Evolutionary conservation across 2,329 filamentous ascomycete genomes (phyloP).

Genomic region (Lachnellula subtilissima): DNA sequence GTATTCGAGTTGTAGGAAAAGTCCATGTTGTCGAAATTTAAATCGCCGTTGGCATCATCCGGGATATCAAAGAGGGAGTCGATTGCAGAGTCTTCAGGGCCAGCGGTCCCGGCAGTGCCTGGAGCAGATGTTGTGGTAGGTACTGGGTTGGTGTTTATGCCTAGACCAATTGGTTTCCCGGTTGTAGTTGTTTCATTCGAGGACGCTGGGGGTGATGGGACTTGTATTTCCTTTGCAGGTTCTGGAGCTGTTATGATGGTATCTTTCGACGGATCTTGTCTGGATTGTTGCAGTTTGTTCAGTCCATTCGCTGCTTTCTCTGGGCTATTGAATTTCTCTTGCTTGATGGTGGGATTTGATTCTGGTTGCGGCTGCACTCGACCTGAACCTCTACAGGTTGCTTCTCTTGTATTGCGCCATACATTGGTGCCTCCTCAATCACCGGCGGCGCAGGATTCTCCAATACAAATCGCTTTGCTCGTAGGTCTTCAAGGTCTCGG

Average conservation of each 20-base stretch:
- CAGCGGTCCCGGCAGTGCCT: slow-evolving; percentile 9
- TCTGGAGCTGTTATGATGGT: background rate
- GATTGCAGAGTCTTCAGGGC: slow-evolving; percentile 20
- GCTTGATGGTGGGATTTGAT: slow-evolving; percentile 16
- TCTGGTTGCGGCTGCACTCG: background rate
- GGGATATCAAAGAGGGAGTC: slow-evolving; percentile 28
- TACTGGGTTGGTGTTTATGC: slow-evolving; percentile 21
- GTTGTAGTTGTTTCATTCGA: slow-evolving; percentile 9
- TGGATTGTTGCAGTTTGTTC: slow-evolving; percentile 1
- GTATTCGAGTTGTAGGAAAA: slow-evolving; percentile 19
- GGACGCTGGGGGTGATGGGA: slow-evolving; percentile 21
- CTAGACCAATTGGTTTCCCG: slow-evolving; percentile 20
- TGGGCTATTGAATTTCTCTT: slow-evolving; percentile 16
- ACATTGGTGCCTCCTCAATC: slow-evolving; percentile 5
- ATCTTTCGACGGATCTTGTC: slow-evolving; percentile 16
- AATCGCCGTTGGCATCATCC: slow-evolving; percentile 15
- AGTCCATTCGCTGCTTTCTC: slow-evolving; percentile 5
- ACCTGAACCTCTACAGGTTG: background rate
- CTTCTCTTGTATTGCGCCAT: slow-evolving; percentile 23
- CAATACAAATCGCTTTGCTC: slow-evolving; percentile 25
- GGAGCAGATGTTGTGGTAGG: slow-evolving; percentile 9
- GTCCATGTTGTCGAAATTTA: slow-evolving; percentile 28
- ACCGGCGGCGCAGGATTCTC: slow-evolving; percentile 24
- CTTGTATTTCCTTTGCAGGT: slow-evolving; percentile 8
- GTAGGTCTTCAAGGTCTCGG: slow-evolving; percentile 45